Percentiles rank a stretch among this genome's conserved stretches.
Evolutionary conservation across 2,329 filamentous ascomycete species (phyloP).

Genomic region (Albophoma yamanashiensis): DNA sequence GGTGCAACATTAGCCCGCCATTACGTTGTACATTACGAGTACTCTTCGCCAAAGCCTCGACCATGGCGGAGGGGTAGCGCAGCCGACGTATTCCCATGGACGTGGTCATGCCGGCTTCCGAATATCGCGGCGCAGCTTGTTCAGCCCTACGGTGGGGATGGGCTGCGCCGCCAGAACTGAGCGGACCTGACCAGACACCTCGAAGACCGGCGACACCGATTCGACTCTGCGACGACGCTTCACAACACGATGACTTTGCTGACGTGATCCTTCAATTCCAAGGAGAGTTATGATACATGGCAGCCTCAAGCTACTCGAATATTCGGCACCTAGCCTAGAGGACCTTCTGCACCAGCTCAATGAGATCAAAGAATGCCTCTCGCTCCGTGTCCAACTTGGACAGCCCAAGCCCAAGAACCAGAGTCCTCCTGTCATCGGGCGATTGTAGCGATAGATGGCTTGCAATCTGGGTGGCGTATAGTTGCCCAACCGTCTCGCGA

Average conservation of each 20-base stretch:
- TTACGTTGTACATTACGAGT: not conserved
- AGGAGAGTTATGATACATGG: not conserved
- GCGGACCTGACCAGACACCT: too few relatives aligned
- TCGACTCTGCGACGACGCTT: not conserved
- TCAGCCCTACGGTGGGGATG: not conserved
- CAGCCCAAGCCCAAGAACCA: slow-evolving; percentile 53
- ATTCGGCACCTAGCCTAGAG: slow-evolving; percentile 19
- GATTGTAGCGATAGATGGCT: slow-evolving; percentile 65
- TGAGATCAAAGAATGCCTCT: slow-evolving; percentile 52
- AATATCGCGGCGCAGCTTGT: not conserved
- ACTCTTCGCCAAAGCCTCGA: not conserved
- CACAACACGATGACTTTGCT: not conserved
- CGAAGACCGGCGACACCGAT: not conserved
- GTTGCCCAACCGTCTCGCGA: slow-evolving; percentile 74
- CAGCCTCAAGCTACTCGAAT: not conserved
- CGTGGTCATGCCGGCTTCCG: not conserved
- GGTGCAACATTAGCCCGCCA: not conserved
- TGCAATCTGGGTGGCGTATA: slow-evolving; percentile 82
- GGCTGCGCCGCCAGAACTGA: too few relatives aligned
- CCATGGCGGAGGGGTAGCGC: not conserved
- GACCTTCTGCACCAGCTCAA: slow-evolving; percentile 52
- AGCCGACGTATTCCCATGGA: not conserved
- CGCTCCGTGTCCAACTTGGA: slow-evolving; percentile 37
- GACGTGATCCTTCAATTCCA: not conserved
- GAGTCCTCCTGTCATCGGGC: slow-evolving; percentile 49